These are phyloP conservation scores for Licmophora abbreviata DNA, from an alignment of 108 stramenopile species.

Conservation along the genomic window DNA sequence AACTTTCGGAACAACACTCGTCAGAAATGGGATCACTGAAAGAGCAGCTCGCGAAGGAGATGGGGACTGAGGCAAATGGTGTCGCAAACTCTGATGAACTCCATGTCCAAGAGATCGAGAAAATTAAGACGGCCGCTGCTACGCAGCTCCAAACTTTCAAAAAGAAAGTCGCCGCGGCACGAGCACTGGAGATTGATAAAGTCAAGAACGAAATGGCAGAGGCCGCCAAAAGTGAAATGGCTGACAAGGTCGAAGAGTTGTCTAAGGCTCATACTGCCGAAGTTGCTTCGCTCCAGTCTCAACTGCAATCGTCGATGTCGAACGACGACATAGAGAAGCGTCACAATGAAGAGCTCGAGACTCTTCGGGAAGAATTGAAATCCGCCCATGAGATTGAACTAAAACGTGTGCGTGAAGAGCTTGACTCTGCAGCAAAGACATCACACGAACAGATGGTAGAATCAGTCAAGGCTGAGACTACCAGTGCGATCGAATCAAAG, in stretches of 20 bases:
- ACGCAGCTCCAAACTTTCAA: slow-evolving; percentile 37
- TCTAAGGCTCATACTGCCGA: too few relatives aligned
- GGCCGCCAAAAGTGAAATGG: slow-evolving; percentile 5
- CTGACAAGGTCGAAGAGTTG: slow-evolving; percentile 10
- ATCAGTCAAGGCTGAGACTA: neutral
- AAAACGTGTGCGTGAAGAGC: slow-evolving; percentile 1
- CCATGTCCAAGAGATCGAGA: slow-evolving; percentile 19
- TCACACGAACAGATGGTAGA: slow-evolving; percentile 3
- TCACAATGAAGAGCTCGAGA: slow-evolving; percentile 21
- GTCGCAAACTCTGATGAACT: neutral
- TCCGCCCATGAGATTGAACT: slow-evolving; percentile 1
- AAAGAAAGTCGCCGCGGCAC: slow-evolving; percentile 44
- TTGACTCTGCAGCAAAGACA: too few relatives aligned
- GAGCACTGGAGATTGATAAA: slow-evolving; percentile 36
- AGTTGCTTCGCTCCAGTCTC: too few relatives aligned
- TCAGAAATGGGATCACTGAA: slow-evolving; percentile 2
- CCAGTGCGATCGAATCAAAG: neutral
- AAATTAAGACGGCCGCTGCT: slow-evolving; percentile 35
- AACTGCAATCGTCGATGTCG: too few relatives aligned
- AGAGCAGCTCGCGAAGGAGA: neutral
- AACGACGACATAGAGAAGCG: too few relatives aligned
- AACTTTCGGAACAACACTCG: slow-evolving; percentile 1
- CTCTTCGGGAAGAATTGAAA: slow-evolving; percentile 6
- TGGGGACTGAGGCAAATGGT: neutral
- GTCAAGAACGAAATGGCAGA: slow-evolving; percentile 31